These are phyloP conservation scores for Dorcoceras hygrometricum DNA, from an alignment of 257 asterid species.

Conservation along the genomic window DNA sequence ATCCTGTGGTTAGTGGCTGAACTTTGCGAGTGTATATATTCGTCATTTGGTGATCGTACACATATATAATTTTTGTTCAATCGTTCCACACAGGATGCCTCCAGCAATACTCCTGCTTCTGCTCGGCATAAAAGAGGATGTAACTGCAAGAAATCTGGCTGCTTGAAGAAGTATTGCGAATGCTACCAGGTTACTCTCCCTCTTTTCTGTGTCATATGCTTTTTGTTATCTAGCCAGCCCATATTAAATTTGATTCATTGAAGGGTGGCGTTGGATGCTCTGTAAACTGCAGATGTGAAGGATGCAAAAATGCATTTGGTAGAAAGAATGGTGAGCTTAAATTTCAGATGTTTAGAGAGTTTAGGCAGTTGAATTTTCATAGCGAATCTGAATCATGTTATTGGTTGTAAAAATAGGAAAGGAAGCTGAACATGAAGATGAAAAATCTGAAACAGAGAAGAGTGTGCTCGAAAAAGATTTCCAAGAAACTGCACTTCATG, in stretches of 20 bases:
- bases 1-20: slow-evolving; percentile 34
- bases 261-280: slow-evolving; percentile 76
- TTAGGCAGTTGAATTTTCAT: slow-evolving; percentile 11
- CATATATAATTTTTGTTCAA: not conserved
- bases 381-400: slow-evolving; percentile 33
- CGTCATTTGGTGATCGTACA: not conserved
- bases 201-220: not conserved
- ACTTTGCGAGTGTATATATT: not conserved
- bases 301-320: slow-evolving; percentile 56
- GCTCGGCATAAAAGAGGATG: slow-evolving; percentile 71
- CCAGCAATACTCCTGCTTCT: slow-evolving; percentile 55
- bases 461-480: slow-evolving; percentile 28
- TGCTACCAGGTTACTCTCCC: slow-evolving; percentile 57
- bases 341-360: not conserved
- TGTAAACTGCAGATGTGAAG: slow-evolving; percentile 62
- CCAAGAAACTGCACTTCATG: slow-evolving; percentile 34
- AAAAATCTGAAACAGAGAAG: slow-evolving; percentile 34
- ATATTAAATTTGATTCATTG: slow-evolving; percentile 8
- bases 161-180: slow-evolving; percentile 67
- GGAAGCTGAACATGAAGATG: slow-evolving; percentile 54
- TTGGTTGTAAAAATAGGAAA: slow-evolving; percentile 31
- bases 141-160: slow-evolving; percentile 69
- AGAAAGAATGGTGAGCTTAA: slow-evolving; percentile 52
- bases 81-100: slow-evolving; percentile 33
- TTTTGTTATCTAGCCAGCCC: slow-evolving; percentile 18